Evolutionary conservation across 2,329 filamentous ascomycete genomes (phyloP).

Genomic region (Diplocarpon mali): DNA sequence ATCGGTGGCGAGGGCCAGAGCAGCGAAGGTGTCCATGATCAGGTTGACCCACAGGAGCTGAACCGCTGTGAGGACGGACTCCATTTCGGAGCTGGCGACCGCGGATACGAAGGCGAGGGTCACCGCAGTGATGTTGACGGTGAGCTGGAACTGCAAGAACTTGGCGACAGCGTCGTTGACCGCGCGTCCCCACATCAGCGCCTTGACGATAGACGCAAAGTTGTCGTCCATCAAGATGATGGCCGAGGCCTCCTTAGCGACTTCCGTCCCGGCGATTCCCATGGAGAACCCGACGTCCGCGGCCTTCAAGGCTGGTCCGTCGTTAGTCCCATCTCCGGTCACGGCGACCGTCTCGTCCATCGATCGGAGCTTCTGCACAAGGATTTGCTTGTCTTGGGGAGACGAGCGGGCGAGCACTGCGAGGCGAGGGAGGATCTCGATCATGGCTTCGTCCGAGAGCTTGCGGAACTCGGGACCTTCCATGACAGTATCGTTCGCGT

Average conservation of each 20-base stretch:
- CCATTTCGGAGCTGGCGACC: conserved; percentile 48
- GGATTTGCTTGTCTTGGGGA: conserved; percentile 55
- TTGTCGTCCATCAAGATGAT: conserved; percentile 54
- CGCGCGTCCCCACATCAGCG: conserved; percentile 49
- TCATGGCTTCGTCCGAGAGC: conserved; percentile 47
- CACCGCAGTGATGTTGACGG: conserved; percentile 73
- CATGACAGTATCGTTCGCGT: conserved; percentile 47
- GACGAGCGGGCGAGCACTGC: conserved; percentile 59
- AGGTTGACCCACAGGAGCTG: conserved; percentile 75
- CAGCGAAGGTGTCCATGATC: conserved; percentile 77
- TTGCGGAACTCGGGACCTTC: conserved; percentile 57
- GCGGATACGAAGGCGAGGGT: conserved; percentile 64
- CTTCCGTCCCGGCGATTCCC: conserved; percentile 55
- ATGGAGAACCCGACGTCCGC: conserved; percentile 59
- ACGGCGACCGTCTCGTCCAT: conserved; percentile 57
- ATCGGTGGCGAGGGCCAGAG: conserved; percentile 62
- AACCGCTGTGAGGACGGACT: conserved; percentile 62
- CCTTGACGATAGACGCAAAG: conserved; percentile 51
- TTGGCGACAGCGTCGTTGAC: conserved; percentile 44
- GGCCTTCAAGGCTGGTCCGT: conserved; percentile 52
- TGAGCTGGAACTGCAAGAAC: conserved; percentile 48
- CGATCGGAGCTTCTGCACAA: conserved; percentile 52
- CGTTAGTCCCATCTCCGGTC: conserved; percentile 56
- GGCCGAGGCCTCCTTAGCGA: conserved; percentile 49
- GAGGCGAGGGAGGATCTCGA: conserved; percentile 46